Evolutionary conservation across 805 yeast species (phyloP).

Genomic region (Candida palmyrensis): DNA sequence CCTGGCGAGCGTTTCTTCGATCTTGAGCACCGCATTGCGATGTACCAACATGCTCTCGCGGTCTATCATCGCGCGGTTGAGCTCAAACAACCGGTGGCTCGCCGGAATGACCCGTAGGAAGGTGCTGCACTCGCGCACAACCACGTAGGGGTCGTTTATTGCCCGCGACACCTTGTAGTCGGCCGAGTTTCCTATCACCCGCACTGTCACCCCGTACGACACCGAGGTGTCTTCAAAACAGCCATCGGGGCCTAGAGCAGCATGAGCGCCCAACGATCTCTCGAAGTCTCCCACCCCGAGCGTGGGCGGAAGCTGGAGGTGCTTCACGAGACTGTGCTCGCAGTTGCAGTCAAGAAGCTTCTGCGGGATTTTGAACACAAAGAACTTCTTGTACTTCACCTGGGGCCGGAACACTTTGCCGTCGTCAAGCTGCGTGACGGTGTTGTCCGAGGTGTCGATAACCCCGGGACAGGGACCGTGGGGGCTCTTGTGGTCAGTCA

Average conservation of each 20-base stretch:
- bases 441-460: slow-evolving; percentile 30
- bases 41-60: slow-evolving; percentile 31
- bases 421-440: slow-evolving; percentile 18
- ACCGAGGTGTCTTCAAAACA: slow-evolving; percentile 24
- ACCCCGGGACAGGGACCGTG: slow-evolving; percentile 13
- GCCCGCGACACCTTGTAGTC: slow-evolving; percentile 18
- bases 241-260: slow-evolving; percentile 18
- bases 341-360: slow-evolving; percentile 31
- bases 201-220: slow-evolving; percentile 29
- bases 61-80: slow-evolving; percentile 24
- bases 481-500: slow-evolving; percentile 21
- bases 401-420: slow-evolving; percentile 24
- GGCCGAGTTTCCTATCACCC: slow-evolving; percentile 33
- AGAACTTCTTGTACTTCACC: slow-evolving; percentile 34
- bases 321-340: slow-evolving; percentile 30
- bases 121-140: slow-evolving; percentile 22
- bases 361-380: slow-evolving; percentile 34
- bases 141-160: slow-evolving; percentile 23
- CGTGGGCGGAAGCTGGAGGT: slow-evolving; percentile 33
- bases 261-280: background rate
- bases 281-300: slow-evolving; percentile 16
- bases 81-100: slow-evolving; percentile 19
- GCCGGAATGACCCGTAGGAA: slow-evolving; percentile 21
- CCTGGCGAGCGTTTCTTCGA: slow-evolving; percentile 14
- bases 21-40: slow-evolving; percentile 19